These are phyloP conservation scores for Choanephora cucurbitarum DNA, from an alignment of 371 early-diverging fungal species.

Conservation along the genomic window DNA sequence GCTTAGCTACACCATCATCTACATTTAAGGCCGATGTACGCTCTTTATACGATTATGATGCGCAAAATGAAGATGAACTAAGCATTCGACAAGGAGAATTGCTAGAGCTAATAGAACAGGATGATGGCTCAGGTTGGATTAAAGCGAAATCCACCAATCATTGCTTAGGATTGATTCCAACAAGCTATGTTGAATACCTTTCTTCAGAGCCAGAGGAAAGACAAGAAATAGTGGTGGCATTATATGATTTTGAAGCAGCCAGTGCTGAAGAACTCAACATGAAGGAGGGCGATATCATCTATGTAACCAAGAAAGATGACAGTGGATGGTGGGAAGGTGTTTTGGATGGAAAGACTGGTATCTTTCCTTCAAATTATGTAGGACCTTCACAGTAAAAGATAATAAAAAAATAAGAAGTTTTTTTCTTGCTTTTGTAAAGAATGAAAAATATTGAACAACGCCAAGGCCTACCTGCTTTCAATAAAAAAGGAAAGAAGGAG, in stretches of 20 bases:
- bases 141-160: conserved; percentile 43
- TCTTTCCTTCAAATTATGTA: conserved; percentile 87
- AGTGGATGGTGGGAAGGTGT: conserved; percentile 82
- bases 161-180: conserved; percentile 70
- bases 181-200: conserved; percentile 57
- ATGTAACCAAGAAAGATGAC: conserved; percentile 63
- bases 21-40: conserved; percentile 5
- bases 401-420: too few relatives aligned
- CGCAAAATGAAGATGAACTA: conserved; percentile 77
- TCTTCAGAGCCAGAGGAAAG: neutral
- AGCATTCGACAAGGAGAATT: conserved; percentile 68
- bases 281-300: conserved; percentile 67
- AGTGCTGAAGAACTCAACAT: conserved; percentile 75
- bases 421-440: too few relatives aligned
- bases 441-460: too few relatives aligned
- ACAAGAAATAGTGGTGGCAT: conserved; percentile 55
- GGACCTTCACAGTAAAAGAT: neutral
- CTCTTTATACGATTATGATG: conserved; percentile 65
- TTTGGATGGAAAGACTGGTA: conserved; percentile 65
- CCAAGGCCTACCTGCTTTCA: too few relatives aligned
- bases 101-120: conserved; percentile 57
- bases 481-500: too few relatives aligned
- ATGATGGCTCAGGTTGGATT: conserved; percentile 82
- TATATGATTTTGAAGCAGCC: conserved; percentile 80
- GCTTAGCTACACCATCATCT: neutral